Conservation (phyloP, 768 basidiomycete species). For the Amanita thiersii region DNA sequence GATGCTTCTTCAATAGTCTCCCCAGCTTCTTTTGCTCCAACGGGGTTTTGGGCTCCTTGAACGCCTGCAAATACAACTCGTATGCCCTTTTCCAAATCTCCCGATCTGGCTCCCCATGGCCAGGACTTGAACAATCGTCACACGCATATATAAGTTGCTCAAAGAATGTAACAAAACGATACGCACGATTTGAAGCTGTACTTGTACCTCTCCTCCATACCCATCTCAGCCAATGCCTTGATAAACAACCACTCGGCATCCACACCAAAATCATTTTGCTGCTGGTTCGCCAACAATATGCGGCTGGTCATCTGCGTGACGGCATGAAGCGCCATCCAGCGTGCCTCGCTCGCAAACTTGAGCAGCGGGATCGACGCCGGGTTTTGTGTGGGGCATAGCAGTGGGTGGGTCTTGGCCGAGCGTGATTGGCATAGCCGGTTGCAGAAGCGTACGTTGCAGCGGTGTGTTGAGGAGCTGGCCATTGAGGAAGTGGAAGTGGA, state of each 20-base stretch:
- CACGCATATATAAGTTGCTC: not conserved
- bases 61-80: slow-evolving; percentile 48
- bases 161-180: not conserved
- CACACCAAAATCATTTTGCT: slow-evolving; percentile 33
- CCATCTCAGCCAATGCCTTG: slow-evolving; percentile 59
- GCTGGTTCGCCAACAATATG: slow-evolving; percentile 46
- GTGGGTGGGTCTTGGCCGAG: slow-evolving; percentile 53
- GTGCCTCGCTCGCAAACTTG: slow-evolving; percentile 44
- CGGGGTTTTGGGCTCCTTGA: slow-evolving; percentile 45
- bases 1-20: slow-evolving; percentile 43
- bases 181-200: slow-evolving; percentile 41
- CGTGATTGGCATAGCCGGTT: slow-evolving; percentile 69
- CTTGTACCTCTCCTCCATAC: slow-evolving; percentile 62
- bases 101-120: slow-evolving; percentile 46
- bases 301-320: slow-evolving; percentile 59
- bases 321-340: slow-evolving; percentile 76
- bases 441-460: slow-evolving; percentile 69
- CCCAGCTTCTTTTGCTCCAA: slow-evolving; percentile 51
- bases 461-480: slow-evolving; percentile 36
- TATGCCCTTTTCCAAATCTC: slow-evolving; percentile 63
- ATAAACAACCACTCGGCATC: slow-evolving; percentile 48
- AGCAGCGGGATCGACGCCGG: slow-evolving; percentile 57
- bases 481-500: slow-evolving; percentile 20
- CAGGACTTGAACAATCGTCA: slow-evolving; percentile 9
- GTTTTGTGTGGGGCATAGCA: slow-evolving; percentile 72